Evolutionary conservation across 2,329 filamentous ascomycete species (phyloP).

Genomic region (Aureobasidium musti): DNA sequence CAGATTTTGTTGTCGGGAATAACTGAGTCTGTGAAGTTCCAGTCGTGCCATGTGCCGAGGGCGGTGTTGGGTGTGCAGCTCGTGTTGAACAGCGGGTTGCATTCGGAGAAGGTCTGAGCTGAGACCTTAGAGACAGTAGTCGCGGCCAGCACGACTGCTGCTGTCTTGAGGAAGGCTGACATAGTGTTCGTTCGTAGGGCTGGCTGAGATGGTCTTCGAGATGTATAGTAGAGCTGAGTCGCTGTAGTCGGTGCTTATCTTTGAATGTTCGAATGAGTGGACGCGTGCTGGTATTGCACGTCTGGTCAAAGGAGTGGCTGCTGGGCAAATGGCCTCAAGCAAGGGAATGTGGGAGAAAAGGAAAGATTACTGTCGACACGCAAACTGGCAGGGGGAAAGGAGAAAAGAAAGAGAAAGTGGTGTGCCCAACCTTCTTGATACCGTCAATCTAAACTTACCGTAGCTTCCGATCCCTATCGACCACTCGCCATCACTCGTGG

Average conservation of each 20-base stretch:
- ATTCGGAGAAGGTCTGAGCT: slow-evolving; percentile 75
- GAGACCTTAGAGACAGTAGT: slow-evolving; percentile 48
- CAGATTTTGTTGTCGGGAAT: slow-evolving; percentile 45
- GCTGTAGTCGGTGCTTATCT: background rate
- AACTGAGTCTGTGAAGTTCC: slow-evolving; percentile 60
- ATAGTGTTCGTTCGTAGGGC: slow-evolving; percentile 3
- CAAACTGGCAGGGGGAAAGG: slow-evolving; percentile 3
- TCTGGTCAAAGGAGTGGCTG: slow-evolving; percentile 20
- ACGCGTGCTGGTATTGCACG: slow-evolving; percentile 22
- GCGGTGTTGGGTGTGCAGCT: slow-evolving; percentile 70
- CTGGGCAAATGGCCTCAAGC: slow-evolving; percentile 19
- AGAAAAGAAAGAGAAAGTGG: slow-evolving; percentile 26
- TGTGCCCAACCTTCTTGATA: slow-evolving; percentile 16
- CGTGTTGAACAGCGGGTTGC: slow-evolving; percentile 71
- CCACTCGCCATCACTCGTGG: slow-evolving; percentile 7
- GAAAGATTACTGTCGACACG: slow-evolving; percentile 12
- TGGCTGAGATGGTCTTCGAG: slow-evolving; percentile 11
- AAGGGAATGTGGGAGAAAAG: slow-evolving; percentile 21
- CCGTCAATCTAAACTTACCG: slow-evolving; percentile 15
- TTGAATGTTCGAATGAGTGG: slow-evolving; percentile 8
- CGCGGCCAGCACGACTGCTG: slow-evolving; percentile 39
- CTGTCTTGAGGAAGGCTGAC: slow-evolving; percentile 21
- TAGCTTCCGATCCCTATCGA: slow-evolving; percentile 7
- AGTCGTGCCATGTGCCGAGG: slow-evolving; percentile 65
- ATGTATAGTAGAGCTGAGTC: background rate